A percentile compares a stretch with the other conserved stretches of the same genome.
phyloP scores from a whole-genome alignment of 345 rosid genomes.

The Sonneratia alba region DNA sequence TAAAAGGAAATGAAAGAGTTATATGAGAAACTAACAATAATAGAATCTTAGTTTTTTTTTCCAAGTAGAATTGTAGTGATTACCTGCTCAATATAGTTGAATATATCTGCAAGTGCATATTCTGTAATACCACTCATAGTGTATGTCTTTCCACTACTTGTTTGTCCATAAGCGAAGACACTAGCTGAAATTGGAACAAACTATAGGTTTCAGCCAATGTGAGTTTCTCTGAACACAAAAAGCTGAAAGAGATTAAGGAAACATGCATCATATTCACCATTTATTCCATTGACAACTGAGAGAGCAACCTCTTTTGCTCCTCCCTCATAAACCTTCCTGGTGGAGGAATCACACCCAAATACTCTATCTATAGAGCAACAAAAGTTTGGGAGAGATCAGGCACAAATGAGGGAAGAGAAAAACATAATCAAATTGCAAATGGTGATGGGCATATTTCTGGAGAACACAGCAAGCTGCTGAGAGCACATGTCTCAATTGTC shows the following conservation, averaged over 20 bases:
- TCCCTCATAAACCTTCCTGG: constrained; percentile 65
- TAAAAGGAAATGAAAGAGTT: neutral
- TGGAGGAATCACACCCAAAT: constrained; percentile 54
- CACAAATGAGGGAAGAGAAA: constrained; percentile 4
- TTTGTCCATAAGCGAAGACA: constrained; percentile 96
- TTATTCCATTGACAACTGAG: constrained; percentile 77
- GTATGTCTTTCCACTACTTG: constrained; percentile 92
- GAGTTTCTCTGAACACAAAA: neutral
- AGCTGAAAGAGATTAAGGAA: neutral
- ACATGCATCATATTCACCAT: constrained; percentile 34
- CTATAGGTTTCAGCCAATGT: neutral
- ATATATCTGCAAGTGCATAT: constrained; percentile 65
- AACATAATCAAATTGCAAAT: neutral
- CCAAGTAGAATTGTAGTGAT: neutral
- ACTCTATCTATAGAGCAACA: constrained; percentile 58
- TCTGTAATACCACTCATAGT: constrained; percentile 88
- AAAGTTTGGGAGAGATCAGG: constrained; percentile 10
- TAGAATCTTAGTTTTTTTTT: neutral
- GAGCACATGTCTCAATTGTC: constrained; percentile 7
- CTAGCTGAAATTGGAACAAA: constrained; percentile 43
- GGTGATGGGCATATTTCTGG: neutral
- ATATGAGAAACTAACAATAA: neutral
- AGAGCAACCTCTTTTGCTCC: constrained; percentile 86
- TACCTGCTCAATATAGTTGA: constrained; percentile 64
- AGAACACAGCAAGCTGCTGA: neutral